phyloP scores from a whole-genome alignment of 1,284 basidiomycete genomes.

The Takashimella koratensis region DNA sequence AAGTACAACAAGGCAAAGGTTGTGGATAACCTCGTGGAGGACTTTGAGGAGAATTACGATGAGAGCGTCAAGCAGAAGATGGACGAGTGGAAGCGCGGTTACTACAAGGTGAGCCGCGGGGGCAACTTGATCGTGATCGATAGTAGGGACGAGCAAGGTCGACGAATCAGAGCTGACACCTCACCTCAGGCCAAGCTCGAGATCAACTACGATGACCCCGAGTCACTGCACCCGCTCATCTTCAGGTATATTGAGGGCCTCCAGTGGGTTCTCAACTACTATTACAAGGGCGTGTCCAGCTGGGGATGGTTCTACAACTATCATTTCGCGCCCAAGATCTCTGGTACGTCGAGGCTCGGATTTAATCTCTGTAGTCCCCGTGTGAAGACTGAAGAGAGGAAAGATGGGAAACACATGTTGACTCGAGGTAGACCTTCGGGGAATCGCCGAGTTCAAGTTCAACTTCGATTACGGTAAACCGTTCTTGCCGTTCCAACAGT shows the following conservation, averaged over 20 bases:
- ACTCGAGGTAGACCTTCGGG: slow-evolving; percentile 62
- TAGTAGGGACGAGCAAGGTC: too few species aligned
- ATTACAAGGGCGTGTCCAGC: slow-evolving; percentile 92
- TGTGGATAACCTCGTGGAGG: slow-evolving; percentile 60
- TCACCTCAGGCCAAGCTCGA: slow-evolving; percentile 68
- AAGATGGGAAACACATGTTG: background rate
- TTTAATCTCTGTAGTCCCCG: too few species aligned
- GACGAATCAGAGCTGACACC: background rate
- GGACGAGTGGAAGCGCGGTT: slow-evolving; percentile 84
- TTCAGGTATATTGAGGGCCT: slow-evolving; percentile 88
- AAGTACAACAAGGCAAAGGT: slow-evolving; percentile 86
- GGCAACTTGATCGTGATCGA: background rate
- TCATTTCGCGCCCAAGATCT: slow-evolving; percentile 93
- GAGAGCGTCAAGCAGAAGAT: slow-evolving; percentile 73
- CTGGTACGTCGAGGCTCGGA: slow-evolving; percentile 71
- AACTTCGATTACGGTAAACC: slow-evolving; percentile 81
- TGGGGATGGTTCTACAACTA: slow-evolving; percentile 99
- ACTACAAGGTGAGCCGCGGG: slow-evolving; percentile 68
- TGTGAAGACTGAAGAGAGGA: too few species aligned
- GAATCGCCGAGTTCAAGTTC: slow-evolving; percentile 75
- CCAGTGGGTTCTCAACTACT: slow-evolving; percentile 99
- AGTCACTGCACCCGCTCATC: slow-evolving; percentile 64
- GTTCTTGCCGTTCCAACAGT: slow-evolving; percentile 91
- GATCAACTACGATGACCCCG: slow-evolving; percentile 64
- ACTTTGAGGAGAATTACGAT: slow-evolving; percentile 74